Evolutionary conservation across 192 early-diverging fungal genomes (phyloP).

Genomic region (Backusella australiensis): DNA sequence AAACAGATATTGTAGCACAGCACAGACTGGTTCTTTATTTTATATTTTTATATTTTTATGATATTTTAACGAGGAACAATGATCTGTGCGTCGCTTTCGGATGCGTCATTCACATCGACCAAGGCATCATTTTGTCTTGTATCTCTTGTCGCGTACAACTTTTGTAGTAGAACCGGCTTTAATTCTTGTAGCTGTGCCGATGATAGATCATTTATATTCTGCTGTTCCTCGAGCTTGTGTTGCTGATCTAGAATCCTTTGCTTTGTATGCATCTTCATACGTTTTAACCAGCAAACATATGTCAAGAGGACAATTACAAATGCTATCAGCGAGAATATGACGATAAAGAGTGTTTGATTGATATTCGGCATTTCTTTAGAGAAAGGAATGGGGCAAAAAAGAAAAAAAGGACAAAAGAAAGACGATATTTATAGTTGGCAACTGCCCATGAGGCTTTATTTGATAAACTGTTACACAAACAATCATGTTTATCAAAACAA

Average conservation of each 20-base stretch:
- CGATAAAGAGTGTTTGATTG: background rate
- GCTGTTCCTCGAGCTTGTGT: background rate
- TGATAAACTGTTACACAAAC: background rate
- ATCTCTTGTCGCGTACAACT: background rate
- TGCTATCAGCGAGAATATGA: background rate
- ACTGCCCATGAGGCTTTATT: background rate
- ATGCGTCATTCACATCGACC: background rate
- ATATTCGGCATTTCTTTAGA: background rate
- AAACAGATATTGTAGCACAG: too few relatives aligned
- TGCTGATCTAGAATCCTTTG: background rate
- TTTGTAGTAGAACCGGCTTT: background rate
- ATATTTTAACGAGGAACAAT: background rate
- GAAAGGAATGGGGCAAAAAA: background rate
- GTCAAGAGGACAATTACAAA: background rate
- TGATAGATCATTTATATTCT: background rate
- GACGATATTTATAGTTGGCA: background rate
- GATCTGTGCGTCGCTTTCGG: background rate
- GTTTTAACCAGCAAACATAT: background rate
- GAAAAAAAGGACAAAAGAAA: background rate
- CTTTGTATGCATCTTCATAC: background rate
- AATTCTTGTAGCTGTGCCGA: background rate
- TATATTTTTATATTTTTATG: background rate
- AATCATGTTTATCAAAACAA: background rate
- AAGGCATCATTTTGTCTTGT: background rate
- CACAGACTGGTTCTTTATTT: too few relatives aligned